Conservation (phyloP, 1,284 basidiomycete genomes). For the Ceratobasidium sp. region DNA sequence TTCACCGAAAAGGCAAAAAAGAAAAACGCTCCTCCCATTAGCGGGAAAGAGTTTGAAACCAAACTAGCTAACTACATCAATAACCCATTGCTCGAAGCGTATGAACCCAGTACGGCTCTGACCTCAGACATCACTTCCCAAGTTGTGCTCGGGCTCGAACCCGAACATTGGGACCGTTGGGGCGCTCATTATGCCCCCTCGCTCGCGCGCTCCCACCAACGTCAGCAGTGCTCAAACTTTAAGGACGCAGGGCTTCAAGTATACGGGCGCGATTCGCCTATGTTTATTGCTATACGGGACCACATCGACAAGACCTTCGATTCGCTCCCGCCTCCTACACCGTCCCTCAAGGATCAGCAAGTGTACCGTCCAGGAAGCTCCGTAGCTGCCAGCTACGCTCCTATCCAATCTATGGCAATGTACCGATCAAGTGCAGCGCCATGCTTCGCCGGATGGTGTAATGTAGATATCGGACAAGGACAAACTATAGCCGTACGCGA, state of each 20-base stretch:
- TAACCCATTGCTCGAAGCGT: constrained; percentile 12
- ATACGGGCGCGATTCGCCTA: constrained; percentile 48
- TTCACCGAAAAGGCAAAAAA: constrained; percentile 16
- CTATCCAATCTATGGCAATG: constrained; percentile 42
- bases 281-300: constrained; percentile 48
- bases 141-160: constrained; percentile 46
- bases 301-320: constrained; percentile 50
- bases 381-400: constrained; percentile 13
- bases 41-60: constrained; percentile 1
- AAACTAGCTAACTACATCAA: constrained; percentile 1
- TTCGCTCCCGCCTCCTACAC: constrained; percentile 50
- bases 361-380: constrained; percentile 33
- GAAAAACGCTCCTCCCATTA: background rate
- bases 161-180: constrained; percentile 46
- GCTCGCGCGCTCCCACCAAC: constrained; percentile 50
- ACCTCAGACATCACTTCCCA: constrained; percentile 49
- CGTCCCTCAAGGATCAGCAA: constrained; percentile 34
- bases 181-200: constrained; percentile 50
- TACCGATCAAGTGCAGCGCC: constrained; percentile 48
- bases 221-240: constrained; percentile 51
- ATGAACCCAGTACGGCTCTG: constrained; percentile 45
- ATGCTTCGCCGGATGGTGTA: constrained; percentile 49
- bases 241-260: constrained; percentile 50
- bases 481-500: constrained; percentile 29
- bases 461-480: constrained; percentile 43